These are phyloP conservation scores for Helotiales sp. DNA, from an alignment of 2,329 filamentous ascomycete genomes.

Conservation along the genomic window DNA sequence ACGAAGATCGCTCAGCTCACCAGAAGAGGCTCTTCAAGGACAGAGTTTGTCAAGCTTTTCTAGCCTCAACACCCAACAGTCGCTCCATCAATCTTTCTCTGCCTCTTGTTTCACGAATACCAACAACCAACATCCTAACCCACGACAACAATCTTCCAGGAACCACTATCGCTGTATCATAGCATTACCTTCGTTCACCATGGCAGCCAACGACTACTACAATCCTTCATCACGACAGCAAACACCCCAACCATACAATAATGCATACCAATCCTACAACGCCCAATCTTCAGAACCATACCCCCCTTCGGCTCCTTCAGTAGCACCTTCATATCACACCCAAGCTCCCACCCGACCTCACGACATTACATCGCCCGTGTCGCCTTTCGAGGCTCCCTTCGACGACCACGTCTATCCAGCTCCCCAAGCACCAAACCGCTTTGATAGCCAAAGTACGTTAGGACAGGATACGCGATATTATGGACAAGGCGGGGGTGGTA, in stretches of 20 bases:
- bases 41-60: neutral
- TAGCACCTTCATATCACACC: conserved; percentile 37
- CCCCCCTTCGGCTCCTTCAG: conserved; percentile 13
- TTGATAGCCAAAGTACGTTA: conserved; percentile 45
- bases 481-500: conserved; percentile 49
- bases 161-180: neutral
- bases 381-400: conserved; percentile 70
- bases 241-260: conserved; percentile 24
- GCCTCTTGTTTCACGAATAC: neutral
- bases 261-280: conserved; percentile 27
- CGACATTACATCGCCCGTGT: conserved; percentile 43
- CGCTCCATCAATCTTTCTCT: neutral
- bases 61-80: neutral
- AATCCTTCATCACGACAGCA: conserved; percentile 32
- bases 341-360: conserved; percentile 28
- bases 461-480: conserved; percentile 65
- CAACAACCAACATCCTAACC: neutral
- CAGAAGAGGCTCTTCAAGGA: neutral
- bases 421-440: conserved; percentile 42
- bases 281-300: conserved; percentile 16
- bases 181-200: conserved; percentile 18
- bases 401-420: conserved; percentile 68
- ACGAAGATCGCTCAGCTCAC: conserved; percentile 6
- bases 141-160: neutral
- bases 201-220: conserved; percentile 42